Percentiles rank a stretch among this genome's conserved stretches.
phyloP scores from a whole-genome alignment of 192 early-diverging fungal species.

The Umbelopsis sp. region DNA sequence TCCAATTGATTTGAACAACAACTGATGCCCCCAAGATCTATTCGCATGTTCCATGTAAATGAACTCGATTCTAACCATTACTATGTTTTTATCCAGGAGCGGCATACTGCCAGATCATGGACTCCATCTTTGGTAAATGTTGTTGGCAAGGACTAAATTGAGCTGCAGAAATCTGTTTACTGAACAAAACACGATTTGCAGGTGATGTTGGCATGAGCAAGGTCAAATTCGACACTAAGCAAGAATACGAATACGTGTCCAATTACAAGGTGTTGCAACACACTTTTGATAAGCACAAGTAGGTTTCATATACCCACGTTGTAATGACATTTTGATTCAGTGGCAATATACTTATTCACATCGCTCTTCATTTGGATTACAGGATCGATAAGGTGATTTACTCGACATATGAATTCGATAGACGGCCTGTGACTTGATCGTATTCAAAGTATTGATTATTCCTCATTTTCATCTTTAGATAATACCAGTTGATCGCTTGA shows the following conservation, averaged over 20 bases:
- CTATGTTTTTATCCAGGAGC: constrained; percentile 50
- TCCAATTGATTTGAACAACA: neutral
- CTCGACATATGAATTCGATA: neutral
- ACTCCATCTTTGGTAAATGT: constrained; percentile 65
- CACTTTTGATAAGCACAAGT: constrained; percentile 84
- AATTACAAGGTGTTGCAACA: constrained; percentile 96
- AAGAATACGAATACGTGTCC: constrained; percentile 93
- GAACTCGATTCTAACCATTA: neutral
- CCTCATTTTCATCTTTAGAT: constrained; percentile 47
- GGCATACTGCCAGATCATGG: constrained; percentile 70
- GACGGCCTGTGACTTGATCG: neutral
- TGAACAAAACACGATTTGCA: constrained; percentile 21
- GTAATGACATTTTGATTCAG: too few relatives aligned
- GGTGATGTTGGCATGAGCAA: constrained; percentile 81
- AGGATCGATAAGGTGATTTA: constrained; percentile 78
- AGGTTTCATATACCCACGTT: neutral
- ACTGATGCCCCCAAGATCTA: neutral
- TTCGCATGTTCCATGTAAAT: neutral
- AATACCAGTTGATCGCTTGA: constrained; percentile 86
- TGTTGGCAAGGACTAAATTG: neutral
- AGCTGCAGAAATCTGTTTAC: neutral
- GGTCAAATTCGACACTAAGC: constrained; percentile 94
- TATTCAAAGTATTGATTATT: neutral
- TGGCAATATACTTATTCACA: neutral
- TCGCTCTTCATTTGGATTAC: neutral